Base-by-base conservation (phyloP, 345 rosid genomes). In the Populus alba region DNA sequence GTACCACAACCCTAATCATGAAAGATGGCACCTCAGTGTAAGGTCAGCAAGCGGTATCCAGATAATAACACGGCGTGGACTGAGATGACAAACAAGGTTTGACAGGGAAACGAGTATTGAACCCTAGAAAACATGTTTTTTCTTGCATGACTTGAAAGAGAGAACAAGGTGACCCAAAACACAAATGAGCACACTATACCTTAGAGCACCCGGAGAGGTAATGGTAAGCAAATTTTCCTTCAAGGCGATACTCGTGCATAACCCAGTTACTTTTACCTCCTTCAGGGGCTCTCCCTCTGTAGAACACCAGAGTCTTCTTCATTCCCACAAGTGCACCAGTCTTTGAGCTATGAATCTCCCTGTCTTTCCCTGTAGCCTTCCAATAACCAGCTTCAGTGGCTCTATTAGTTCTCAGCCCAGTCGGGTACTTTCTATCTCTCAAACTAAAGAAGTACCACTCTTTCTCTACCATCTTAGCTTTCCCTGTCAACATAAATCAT, bases 311-410 rank as follows among this genome's bases (percentile, higher is more conserved):
- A 22, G 98, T 94, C 81, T 94, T 94, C 87, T 94, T 94, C 98
- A 94, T 94, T 8, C 98, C 98, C 10, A 94, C 92, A 33, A 94
- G 90, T 1, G 97, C 83, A 73, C 85, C 83, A 17, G 97, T 92
- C 88, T 91, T 94, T 16, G 97, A 89, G 87, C 97, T 94, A 74
- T 84, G 88, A 71, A 94, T 91, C 87, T 94, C 98, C 55, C 95
- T 83, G 74, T 94, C 98, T 78, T 94, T 94, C 18, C 98, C 98
- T 17, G 98, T 94, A 8, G 98, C 98, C 79, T 94, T 94, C 98
- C 98, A 94, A 83, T 94, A 94, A 8, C 98, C 98, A 76, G 98
- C 97, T 83, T 89, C 97, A 7, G 98, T 94, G 45, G 98, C 98
- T 83, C 98, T 86, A 81, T 94, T 94, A 7, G 98, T 94, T 70